Evolutionary conservation across 192 early-diverging fungal genomes (phyloP), one percentile per base, ranked within the genome.

Genomic region (Backusella australiensis): DNA sequence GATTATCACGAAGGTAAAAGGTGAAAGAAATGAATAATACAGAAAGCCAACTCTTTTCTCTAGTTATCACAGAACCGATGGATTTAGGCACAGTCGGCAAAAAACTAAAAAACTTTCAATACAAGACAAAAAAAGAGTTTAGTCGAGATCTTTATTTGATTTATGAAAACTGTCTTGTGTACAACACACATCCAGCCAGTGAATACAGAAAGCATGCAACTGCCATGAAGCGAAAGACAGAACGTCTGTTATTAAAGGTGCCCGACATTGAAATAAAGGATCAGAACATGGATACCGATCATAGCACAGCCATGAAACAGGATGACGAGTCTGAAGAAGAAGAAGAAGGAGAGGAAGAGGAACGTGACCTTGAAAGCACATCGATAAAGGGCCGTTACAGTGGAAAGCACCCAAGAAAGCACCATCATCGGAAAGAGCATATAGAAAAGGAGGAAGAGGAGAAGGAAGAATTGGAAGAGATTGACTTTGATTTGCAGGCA

Each of bases 61-160:
- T 79, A 90, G 95, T 99, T 66, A 96, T 99, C 76, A 92, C 91
- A 80, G 81, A 92, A 7, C 98, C 98, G 5, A 99, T 99, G 98
- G 98, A 99, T 86, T 85, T 99, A 38, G 91, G 89, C 17, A 92
- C 93, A 42, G 95, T 99, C 80, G 83, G 94, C 56, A 95, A 94
- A 79, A 97, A 98, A 74, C 84, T 99, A 71, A 91, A 93, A 79
- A 76, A 66, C 9, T 88, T 92, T 65, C 83, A 90, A 67, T 99
- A 99, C 83, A 86, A 91, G 71, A 91, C 89, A 87, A 98, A 98
- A 82, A 80, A 87, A 7, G 93, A 96, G 74, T 98, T 99, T 86
- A 81, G 86, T 3, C 83, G 89, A n/a, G 97, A 99, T 74, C 79
- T 98, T 36, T 88, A 93, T 77, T 82, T 98, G 66, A 98, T 99